phyloP scores from a whole-genome alignment of 2,329 filamentous ascomycete genomes.

The Didymosphaeria variabile region DNA sequence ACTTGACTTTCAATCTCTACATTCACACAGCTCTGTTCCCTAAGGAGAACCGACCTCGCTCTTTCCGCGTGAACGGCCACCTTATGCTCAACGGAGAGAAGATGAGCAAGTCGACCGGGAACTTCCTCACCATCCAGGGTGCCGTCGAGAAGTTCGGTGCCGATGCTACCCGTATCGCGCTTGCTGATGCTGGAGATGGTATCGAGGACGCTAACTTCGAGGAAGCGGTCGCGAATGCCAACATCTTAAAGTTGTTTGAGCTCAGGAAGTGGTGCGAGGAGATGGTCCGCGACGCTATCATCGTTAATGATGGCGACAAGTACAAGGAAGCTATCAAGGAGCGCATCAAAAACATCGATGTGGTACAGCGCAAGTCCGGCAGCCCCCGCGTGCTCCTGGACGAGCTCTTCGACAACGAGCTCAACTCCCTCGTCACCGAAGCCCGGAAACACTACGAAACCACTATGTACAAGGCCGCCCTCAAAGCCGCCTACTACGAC shows the following conservation, averaged over 20 bases:
- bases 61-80: conserved; percentile 90
- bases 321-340: conserved; percentile 54
- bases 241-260: conserved; percentile 83
- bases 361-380: conserved; percentile 70
- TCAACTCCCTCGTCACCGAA: conserved; percentile 84
- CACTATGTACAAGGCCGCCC: conserved; percentile 52
- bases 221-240: conserved; percentile 91
- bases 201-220: conserved; percentile 98
- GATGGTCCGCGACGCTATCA: conserved; percentile 69
- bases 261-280: conserved; percentile 94
- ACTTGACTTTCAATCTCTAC: conserved; percentile 95
- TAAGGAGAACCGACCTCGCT: conserved; percentile 85
- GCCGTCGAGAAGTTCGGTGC: conserved; percentile 92
- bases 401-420: conserved; percentile 89
- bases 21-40: conserved; percentile 91
- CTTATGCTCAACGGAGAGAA: conserved; percentile 95
- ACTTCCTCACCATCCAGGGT: conserved; percentile 91
- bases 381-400: conserved; percentile 83
- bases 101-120: conserved; percentile 98
- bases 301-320: conserved; percentile 54
- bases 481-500: conserved; percentile 79
- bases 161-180: conserved; percentile 87
- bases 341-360: conserved; percentile 60
- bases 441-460: conserved; percentile 77
- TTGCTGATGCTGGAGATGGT: conserved; percentile 93